Evolutionary conservation across 352 stramenopile species (phyloP).

Genomic region (Globisporangium abappressorium): DNA sequence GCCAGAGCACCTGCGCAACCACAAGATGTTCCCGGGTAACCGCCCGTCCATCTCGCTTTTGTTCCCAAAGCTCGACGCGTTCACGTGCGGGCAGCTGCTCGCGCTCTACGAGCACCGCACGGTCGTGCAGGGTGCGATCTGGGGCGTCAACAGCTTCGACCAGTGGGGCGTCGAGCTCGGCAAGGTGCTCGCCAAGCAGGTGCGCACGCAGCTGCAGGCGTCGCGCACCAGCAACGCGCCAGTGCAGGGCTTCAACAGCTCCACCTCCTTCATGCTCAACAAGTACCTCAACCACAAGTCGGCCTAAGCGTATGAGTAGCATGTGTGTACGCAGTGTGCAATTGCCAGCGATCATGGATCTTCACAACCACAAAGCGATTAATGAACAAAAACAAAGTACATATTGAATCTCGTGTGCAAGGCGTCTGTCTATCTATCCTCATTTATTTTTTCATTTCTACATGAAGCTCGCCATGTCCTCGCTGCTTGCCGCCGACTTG

Average conservation of each 20-base stretch:
- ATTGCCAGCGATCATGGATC: background rate
- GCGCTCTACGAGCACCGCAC: slow-evolving; percentile 99
- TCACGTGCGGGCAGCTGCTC: slow-evolving; percentile 94
- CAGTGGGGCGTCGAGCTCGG: slow-evolving; percentile 98
- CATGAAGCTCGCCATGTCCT: slow-evolving; percentile 53
- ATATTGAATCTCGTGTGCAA: slow-evolving; percentile 5
- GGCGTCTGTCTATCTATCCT: background rate
- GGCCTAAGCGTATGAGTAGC: background rate
- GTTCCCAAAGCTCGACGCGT: slow-evolving; percentile 96
- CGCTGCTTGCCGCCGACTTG: slow-evolving; percentile 45
- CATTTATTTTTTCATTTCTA: slow-evolving; percentile 18
- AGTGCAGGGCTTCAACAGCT: slow-evolving; percentile 94
- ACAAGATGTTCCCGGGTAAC: slow-evolving; percentile 98
- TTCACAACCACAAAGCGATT: background rate
- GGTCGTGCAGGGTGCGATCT: slow-evolving; percentile 96
- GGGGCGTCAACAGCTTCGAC: slow-evolving; percentile 99
- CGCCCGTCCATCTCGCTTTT: slow-evolving; percentile 95
- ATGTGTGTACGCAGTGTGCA: background rate
- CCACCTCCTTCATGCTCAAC: slow-evolving; percentile 90
- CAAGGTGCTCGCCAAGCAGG: slow-evolving; percentile 97
- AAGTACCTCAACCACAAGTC: slow-evolving; percentile 89
- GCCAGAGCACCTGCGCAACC: slow-evolving; percentile 87
- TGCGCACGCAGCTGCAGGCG: slow-evolving; percentile 86
- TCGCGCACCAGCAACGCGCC: slow-evolving; percentile 70
- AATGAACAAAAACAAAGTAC: background rate